phyloP scores from a whole-genome alignment of 2,329 filamentous ascomycete genomes.

The Colletotrichum lentis region DNA sequence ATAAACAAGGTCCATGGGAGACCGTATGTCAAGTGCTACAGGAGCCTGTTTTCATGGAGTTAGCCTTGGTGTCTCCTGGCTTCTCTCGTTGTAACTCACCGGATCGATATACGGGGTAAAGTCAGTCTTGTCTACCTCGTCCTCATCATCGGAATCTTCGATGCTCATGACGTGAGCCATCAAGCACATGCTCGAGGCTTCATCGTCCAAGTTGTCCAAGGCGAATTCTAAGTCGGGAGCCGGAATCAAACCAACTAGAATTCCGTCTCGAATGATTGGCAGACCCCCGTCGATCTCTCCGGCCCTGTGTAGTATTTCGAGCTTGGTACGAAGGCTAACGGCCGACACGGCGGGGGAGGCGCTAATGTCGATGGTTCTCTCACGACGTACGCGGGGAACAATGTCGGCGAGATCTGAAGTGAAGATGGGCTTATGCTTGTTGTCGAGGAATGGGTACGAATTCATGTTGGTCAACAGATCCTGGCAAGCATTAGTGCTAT shows the following conservation, averaged over 20 bases:
- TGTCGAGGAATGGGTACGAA: slow-evolving; percentile 95
- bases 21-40: slow-evolving; percentile 85
- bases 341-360: slow-evolving; percentile 82
- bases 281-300: slow-evolving; percentile 93
- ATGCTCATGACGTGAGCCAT: slow-evolving; percentile 76
- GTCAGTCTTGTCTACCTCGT: slow-evolving; percentile 73
- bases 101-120: slow-evolving; percentile 94
- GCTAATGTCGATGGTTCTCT: slow-evolving; percentile 88
- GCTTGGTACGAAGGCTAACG: slow-evolving; percentile 76
- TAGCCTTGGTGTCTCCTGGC: not conserved
- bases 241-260: slow-evolving; percentile 90
- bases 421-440: slow-evolving; percentile 91
- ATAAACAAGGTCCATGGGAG: slow-evolving; percentile 93
- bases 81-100: slow-evolving; percentile 54
- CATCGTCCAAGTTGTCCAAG: slow-evolving; percentile 82
- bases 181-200: slow-evolving; percentile 76
- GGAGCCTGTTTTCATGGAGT: slow-evolving; percentile 66
- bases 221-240: slow-evolving; percentile 94
- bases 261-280: slow-evolving; percentile 79
- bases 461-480: slow-evolving; percentile 97
- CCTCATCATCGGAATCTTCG: slow-evolving; percentile 69
- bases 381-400: slow-evolving; percentile 75
- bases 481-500: slow-evolving; percentile 50
- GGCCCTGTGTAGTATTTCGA: slow-evolving; percentile 81
- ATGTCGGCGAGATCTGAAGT: slow-evolving; percentile 90